Evolutionary conservation across 495 filamentous ascomycete genomes (phyloP).

Genomic region (Tuber calosporum): DNA sequence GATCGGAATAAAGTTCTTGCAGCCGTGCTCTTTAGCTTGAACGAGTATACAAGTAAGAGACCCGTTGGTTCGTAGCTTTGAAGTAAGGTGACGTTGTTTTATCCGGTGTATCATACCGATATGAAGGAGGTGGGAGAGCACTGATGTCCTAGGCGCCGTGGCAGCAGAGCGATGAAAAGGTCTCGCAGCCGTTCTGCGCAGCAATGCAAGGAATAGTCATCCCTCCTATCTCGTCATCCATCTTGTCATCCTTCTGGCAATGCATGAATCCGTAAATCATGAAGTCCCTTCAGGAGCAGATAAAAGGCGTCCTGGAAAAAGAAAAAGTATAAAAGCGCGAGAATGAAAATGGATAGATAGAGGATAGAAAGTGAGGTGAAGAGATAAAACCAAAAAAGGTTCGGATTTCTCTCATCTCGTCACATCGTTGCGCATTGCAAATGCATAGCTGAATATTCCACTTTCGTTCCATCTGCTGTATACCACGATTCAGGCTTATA

Average conservation of each 20-base stretch:
- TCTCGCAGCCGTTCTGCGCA: background rate
- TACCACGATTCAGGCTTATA: slow-evolving; percentile 37
- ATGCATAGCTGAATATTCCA: slow-evolving; percentile 40
- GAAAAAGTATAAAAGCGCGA: background rate
- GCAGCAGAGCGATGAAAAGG: background rate
- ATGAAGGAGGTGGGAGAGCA: background rate
- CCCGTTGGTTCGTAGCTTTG: background rate
- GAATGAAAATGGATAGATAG: background rate
- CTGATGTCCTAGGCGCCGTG: background rate
- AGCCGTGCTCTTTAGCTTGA: background rate
- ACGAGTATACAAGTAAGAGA: background rate
- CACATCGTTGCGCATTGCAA: slow-evolving; percentile 40
- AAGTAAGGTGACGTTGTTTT: background rate
- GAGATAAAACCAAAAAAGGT: background rate
- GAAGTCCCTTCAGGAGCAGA: background rate
- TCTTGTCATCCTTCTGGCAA: slow-evolving; percentile 7
- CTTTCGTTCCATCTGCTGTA: slow-evolving; percentile 36
- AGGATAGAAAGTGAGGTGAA: background rate
- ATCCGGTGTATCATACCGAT: background rate
- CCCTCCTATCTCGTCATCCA: background rate
- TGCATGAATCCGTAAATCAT: background rate
- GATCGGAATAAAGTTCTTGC: background rate
- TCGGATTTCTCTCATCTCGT: background rate
- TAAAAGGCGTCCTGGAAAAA: background rate
- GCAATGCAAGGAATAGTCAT: background rate